Percentiles rank a stretch among this genome's conserved stretches.
Evolutionary conservation across 441 rosid genomes (phyloP).

Genomic region (Oxalis stricta): DNA sequence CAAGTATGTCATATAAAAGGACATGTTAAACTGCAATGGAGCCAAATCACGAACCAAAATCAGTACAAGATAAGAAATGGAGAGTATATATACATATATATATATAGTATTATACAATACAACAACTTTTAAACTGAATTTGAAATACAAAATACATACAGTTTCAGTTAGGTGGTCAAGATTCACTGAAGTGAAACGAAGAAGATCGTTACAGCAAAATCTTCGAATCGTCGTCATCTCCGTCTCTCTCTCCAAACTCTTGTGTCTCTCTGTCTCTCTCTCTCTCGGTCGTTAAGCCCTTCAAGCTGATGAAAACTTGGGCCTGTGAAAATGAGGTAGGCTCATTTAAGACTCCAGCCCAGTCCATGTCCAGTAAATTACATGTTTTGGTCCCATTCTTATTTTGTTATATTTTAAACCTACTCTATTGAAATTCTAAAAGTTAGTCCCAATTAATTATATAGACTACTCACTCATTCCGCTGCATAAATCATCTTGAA

Average conservation of each 20-base stretch:
- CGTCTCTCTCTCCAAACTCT: too few relatives aligned
- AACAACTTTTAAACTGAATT: neutral
- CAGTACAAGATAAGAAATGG: neutral
- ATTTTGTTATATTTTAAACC: too few relatives aligned
- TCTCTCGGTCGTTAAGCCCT: too few relatives aligned
- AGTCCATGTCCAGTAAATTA: neutral
- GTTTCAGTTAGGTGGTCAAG: constrained; percentile 95
- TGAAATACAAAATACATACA: constrained; percentile 17
- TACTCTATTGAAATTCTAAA: too few relatives aligned
- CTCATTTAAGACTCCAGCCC: too few relatives aligned
- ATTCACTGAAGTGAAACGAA: constrained; percentile 73
- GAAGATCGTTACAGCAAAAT: constrained; percentile 91
- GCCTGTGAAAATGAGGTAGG: too few relatives aligned
- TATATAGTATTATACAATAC: too few relatives aligned
- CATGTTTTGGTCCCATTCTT: neutral
- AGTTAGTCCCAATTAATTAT: too few relatives aligned
- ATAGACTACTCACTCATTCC: too few relatives aligned
- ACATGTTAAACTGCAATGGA: constrained; percentile 79
- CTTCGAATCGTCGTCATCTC: constrained; percentile 79
- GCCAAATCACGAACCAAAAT: neutral
- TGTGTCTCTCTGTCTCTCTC: too few relatives aligned
- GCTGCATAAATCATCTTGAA: too few relatives aligned
- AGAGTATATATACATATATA: too few relatives aligned
- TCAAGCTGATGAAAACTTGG: neutral
- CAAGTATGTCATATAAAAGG: constrained; percentile 90